phyloP scores from a whole-genome alignment of 805 yeast species.

The Grigorovia yakushimaensis region DNA sequence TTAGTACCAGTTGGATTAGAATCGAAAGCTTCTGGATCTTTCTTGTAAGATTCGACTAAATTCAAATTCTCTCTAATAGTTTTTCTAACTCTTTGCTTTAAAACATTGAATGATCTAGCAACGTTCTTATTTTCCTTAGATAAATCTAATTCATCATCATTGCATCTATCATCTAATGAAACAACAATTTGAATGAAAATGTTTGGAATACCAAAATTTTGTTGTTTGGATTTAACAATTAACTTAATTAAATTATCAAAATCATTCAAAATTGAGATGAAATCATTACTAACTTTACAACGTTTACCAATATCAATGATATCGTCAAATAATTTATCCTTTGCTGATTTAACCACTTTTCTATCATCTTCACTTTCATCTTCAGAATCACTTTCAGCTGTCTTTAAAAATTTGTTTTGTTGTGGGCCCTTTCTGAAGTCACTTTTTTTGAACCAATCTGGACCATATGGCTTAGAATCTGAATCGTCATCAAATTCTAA shows the following conservation, averaged over 20 bases:
- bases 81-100: constrained; percentile 82
- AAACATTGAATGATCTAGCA: constrained; percentile 77
- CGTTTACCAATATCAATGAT: constrained; percentile 64
- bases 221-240: constrained; percentile 63
- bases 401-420: constrained; percentile 28
- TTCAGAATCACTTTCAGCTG: constrained; percentile 13
- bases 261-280: constrained; percentile 65
- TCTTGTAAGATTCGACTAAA: constrained; percentile 49
- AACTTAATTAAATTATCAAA: constrained; percentile 70
- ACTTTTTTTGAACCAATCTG: constrained; percentile 36
- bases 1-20: constrained; percentile 30
- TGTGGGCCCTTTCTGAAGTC: constrained; percentile 30
- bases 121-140: constrained; percentile 69
- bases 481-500: constrained; percentile 26
- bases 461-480: constrained; percentile 35
- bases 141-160: constrained; percentile 35
- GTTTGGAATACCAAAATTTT: constrained; percentile 60
- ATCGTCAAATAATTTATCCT: constrained; percentile 86
- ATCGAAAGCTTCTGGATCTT: constrained; percentile 68
- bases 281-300: constrained; percentile 61
- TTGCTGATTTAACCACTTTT: constrained; percentile 85
- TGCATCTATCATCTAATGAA: constrained; percentile 62
- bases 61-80: constrained; percentile 57
- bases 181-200: constrained; percentile 59
- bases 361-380: constrained; percentile 46